These are phyloP conservation scores for Lasiosphaeria miniovina DNA, from an alignment of 495 filamentous ascomycete species.

Conservation along the genomic window DNA sequence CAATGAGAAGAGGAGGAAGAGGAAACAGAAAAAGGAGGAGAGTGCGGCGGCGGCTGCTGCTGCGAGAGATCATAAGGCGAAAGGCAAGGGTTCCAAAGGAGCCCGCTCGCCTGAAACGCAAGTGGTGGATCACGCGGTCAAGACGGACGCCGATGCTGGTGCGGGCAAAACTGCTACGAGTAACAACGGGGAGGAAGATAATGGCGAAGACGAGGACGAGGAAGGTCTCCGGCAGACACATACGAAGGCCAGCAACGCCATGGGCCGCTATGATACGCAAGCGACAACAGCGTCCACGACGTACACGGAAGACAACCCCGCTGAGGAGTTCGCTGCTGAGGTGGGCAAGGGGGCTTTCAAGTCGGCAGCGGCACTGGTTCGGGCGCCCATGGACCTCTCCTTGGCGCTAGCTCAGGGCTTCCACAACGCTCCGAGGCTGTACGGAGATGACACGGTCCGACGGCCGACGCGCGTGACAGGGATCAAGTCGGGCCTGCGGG, in stretches of 20 bases:
- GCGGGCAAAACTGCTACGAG: background rate
- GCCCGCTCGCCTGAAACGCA: constrained; percentile 4
- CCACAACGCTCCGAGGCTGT: constrained; percentile 78
- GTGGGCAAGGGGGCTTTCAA: constrained; percentile 41
- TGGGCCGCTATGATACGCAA: constrained; percentile 16
- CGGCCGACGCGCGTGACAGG: constrained; percentile 60
- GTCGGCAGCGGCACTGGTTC: constrained; percentile 45
- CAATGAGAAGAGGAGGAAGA: constrained; percentile 41
- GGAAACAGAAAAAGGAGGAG: constrained; percentile 38
- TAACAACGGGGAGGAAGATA: constrained; percentile 1
- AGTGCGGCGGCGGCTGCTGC: constrained; percentile 4
- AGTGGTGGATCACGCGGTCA: constrained; percentile 6
- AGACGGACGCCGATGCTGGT: background rate
- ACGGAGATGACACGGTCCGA: constrained; percentile 53
- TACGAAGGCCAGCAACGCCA: constrained; percentile 23
- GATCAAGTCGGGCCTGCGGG: constrained; percentile 62
- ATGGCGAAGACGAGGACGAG: constrained; percentile 1
- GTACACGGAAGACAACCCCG: constrained; percentile 34
- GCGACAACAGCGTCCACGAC: constrained; percentile 19
- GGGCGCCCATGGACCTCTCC: constrained; percentile 63
- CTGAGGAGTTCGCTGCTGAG: constrained; percentile 38
- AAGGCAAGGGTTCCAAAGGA: constrained; percentile 2
- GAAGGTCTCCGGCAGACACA: constrained; percentile 8
- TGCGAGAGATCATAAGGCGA: constrained; percentile 14
- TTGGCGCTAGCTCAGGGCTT: constrained; percentile 76